A percentile compares a stretch with the other conserved stretches of the same genome.
Evolutionary conservation across 306 rosid genomes (phyloP).

Genomic region (Comarum palustre): DNA sequence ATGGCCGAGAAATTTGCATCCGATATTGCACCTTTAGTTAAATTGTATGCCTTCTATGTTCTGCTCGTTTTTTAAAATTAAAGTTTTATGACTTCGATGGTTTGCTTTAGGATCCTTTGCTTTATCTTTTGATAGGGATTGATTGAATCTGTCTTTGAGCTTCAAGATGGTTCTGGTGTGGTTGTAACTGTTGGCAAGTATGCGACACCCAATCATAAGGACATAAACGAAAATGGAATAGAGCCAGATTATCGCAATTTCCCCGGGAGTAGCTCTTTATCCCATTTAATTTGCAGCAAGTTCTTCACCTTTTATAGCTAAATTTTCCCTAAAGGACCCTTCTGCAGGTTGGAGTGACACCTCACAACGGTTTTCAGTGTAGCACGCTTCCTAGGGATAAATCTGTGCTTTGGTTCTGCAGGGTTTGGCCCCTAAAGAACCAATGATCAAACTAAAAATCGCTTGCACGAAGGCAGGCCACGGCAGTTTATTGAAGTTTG

Average conservation of each 20-base stretch:
- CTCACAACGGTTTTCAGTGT: constrained; percentile 60
- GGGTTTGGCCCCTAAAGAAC: background rate
- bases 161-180: constrained; percentile 87
- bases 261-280: constrained; percentile 59
- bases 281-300: background rate
- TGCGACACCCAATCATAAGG: constrained; percentile 56
- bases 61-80: no score
- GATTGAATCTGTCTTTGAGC: constrained; percentile 95
- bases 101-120: no score
- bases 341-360: no score
- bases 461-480: no score
- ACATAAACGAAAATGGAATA: constrained; percentile 64
- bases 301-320: constrained; percentile 22
- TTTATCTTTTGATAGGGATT: constrained; percentile 50
- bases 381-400: constrained; percentile 46
- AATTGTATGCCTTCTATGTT: no score
- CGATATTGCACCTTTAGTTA: no score
- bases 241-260: constrained; percentile 80
- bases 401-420: constrained; percentile 9
- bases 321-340: no score
- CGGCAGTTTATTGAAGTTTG: no score
- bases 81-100: constrained; percentile 3
- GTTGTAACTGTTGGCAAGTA: constrained; percentile 83
- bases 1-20: no score
- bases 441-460: background rate